Evolutionary conservation across 2,329 filamentous ascomycete genomes (phyloP).

Genomic region (Botrytis cinerea): DNA sequence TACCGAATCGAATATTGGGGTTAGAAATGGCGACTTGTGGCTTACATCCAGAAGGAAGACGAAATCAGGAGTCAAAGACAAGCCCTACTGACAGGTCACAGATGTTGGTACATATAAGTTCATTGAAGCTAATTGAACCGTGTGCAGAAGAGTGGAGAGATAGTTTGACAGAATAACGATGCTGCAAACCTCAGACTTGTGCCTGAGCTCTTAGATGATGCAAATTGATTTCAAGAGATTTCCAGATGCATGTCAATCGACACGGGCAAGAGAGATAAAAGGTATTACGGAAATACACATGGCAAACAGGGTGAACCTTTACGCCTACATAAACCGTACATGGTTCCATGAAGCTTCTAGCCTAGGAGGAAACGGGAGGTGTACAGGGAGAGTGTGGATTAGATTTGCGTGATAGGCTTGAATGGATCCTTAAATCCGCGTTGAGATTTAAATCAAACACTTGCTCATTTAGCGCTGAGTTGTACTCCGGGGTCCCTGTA

Average conservation of each 20-base stretch:
- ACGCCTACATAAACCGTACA: neutral
- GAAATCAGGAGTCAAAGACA: neutral
- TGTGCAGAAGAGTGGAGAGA: slow-evolving; percentile 11
- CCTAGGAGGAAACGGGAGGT: neutral
- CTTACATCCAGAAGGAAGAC: neutral
- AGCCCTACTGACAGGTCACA: neutral
- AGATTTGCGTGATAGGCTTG: slow-evolving; percentile 1
- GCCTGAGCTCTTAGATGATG: neutral
- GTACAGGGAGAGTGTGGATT: neutral
- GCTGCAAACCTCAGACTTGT: neutral
- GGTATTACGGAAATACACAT: slow-evolving; percentile 6
- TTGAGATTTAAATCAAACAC: slow-evolving; percentile 7
- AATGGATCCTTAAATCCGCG: neutral
- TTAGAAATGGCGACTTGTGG: neutral
- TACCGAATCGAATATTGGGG: neutral
- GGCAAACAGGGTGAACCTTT: neutral
- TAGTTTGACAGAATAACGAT: slow-evolving; percentile 1
- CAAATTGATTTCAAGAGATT: slow-evolving; percentile 1
- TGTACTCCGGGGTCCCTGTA: neutral
- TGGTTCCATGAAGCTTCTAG: slow-evolving; percentile 18
- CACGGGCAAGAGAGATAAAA: neutral
- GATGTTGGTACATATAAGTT: slow-evolving; percentile 9
- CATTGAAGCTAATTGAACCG: neutral
- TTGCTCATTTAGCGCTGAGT: slow-evolving; percentile 5
- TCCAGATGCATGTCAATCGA: neutral